Evolutionary conservation across 2,329 filamentous ascomycete species (phyloP).

Genomic region (Verticillium klebahnii): DNA sequence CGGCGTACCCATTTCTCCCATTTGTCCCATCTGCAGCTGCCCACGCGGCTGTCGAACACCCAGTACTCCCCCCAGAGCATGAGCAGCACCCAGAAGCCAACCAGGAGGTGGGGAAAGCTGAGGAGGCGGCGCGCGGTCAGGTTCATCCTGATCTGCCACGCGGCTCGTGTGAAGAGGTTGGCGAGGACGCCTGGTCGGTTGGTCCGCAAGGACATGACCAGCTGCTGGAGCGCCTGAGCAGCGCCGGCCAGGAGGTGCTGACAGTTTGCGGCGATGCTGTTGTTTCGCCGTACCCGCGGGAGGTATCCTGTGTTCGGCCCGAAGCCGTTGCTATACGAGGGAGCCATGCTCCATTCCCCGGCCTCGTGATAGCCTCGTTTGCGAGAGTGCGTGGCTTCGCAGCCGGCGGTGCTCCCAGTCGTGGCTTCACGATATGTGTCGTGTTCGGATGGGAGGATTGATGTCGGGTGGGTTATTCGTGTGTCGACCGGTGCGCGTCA

Average conservation of each 20-base stretch:
- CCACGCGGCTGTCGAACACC: conserved; percentile 67
- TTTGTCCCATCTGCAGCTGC: conserved; percentile 71
- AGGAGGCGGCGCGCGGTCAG: conserved; percentile 46
- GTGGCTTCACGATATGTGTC: not conserved
- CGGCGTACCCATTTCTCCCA: conserved; percentile 88
- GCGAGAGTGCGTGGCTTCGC: not conserved
- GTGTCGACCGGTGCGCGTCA: not conserved
- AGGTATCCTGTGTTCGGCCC: conserved; percentile 1
- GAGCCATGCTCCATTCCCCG: not conserved
- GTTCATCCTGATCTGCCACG: conserved; percentile 35
- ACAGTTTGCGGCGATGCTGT: not conserved
- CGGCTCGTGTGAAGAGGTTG: conserved; percentile 12
- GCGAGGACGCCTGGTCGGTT: conserved; percentile 16
- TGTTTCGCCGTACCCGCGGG: not conserved
- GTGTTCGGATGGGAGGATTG: not conserved
- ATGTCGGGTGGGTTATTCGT: not conserved
- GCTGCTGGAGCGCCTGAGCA: not conserved
- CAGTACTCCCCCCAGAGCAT: conserved; percentile 83
- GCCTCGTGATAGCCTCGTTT: not conserved
- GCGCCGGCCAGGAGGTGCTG: not conserved
- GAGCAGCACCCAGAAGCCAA: conserved; percentile 69
- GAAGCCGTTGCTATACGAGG: conserved; percentile 30
- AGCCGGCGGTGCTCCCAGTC: not conserved
- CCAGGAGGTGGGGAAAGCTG: conserved; percentile 63
- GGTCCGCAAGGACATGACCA: not conserved